A percentile compares a stretch with the other conserved stretches of the same genome.
Conservation (phyloP, 148 eudicot species). For the Polygonum aviculare region DNA sequence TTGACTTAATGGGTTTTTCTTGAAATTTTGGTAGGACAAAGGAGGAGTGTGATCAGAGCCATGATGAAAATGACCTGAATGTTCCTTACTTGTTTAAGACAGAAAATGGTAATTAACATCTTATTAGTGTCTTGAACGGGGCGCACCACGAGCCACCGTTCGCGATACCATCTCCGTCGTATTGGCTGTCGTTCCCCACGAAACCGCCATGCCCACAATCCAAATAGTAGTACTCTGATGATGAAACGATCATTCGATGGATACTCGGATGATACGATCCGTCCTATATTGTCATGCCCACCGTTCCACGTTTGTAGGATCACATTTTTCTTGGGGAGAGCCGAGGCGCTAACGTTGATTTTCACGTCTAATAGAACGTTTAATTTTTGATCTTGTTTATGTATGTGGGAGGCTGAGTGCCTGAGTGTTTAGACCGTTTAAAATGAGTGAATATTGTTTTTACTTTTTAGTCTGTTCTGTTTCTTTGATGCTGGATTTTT, state of each 20-base stretch:
- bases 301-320: slow-evolving; percentile 81
- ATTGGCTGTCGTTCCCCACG: slow-evolving; percentile 58
- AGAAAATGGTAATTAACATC: slow-evolving; percentile 30
- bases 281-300: slow-evolving; percentile 57
- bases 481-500: no score
- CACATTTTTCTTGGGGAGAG: slow-evolving; percentile 48
- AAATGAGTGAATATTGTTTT: no score
- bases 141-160: slow-evolving; percentile 90
- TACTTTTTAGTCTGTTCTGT: no score
- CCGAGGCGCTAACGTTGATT: slow-evolving; percentile 29
- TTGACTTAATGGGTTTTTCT: not conserved
- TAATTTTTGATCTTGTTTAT: no score
- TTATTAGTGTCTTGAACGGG: slow-evolving; percentile 35
- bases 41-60: slow-evolving; percentile 59
- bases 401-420: no score
- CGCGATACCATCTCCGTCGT: slow-evolving; percentile 44
- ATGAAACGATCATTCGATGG: slow-evolving; percentile 74
- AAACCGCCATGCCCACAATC: slow-evolving; percentile 94
- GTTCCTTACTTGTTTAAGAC: slow-evolving; percentile 63
- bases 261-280: slow-evolving; percentile 58
- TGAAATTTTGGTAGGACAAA: slow-evolving; percentile 23
- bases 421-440: no score
- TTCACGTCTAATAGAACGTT: slow-evolving; percentile 46
- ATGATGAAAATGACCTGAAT: slow-evolving; percentile 50
- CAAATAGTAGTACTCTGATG: slow-evolving; percentile 70